phyloP scores from a whole-genome alignment of 352 stramenopile species.

The Globisporangium parvum region DNA sequence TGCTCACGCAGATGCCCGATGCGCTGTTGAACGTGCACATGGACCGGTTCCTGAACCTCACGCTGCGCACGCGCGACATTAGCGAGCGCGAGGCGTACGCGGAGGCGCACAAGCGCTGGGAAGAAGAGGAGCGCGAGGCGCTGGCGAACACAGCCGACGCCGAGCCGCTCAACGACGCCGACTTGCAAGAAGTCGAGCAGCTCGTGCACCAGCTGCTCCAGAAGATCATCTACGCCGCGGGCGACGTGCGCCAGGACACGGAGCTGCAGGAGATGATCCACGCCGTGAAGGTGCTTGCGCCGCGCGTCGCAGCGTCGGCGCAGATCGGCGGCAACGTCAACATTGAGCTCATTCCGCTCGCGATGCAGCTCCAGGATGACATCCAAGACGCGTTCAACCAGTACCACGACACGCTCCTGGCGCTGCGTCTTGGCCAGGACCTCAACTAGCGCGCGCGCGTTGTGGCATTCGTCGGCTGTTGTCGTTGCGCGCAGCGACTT shows the following conservation, averaged over 20 bases:
- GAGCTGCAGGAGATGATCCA: conserved; percentile 89
- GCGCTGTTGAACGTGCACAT: conserved; percentile 85
- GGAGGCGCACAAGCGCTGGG: conserved; percentile 82
- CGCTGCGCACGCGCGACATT: conserved; percentile 81
- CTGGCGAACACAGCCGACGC: conserved; percentile 80
- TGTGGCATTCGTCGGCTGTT: neutral
- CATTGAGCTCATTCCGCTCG: conserved; percentile 82
- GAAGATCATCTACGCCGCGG: conserved; percentile 86
- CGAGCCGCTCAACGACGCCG: conserved; percentile 80
- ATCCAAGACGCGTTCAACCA: conserved; percentile 89
- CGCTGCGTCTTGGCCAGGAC: conserved; percentile 78
- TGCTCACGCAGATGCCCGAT: conserved; percentile 88
- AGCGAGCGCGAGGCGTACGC: conserved; percentile 85
- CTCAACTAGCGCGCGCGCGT: conserved; percentile 50
- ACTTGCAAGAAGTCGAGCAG: conserved; percentile 86
- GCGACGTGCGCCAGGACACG: conserved; percentile 83
- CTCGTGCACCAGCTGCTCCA: conserved; percentile 83
- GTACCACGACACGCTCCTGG: conserved; percentile 88
- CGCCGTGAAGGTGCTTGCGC: conserved; percentile 82
- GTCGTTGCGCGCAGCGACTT: neutral
- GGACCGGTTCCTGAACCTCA: conserved; percentile 88
- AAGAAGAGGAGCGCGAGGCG: conserved; percentile 84
- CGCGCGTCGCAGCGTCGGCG: conserved; percentile 71
- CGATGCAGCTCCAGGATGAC: conserved; percentile 88
- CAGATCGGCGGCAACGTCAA: conserved; percentile 87